Base-by-base conservation (phyloP, 208 protist genomes). In the Wallacemonas collosoma region DNA sequence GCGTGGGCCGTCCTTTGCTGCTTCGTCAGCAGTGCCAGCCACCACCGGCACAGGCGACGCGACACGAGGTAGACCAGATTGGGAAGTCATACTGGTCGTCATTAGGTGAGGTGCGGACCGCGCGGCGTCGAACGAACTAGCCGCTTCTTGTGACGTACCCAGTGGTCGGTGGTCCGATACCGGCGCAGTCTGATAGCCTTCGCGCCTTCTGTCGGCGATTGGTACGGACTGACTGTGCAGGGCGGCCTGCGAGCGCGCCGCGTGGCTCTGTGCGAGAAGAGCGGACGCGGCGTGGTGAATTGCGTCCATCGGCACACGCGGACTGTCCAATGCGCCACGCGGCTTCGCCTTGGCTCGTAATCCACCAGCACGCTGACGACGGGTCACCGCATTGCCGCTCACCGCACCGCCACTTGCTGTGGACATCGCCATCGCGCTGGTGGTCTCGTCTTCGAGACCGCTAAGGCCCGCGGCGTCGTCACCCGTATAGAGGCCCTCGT, bases 321-420 rank as follows among this genome's bases (percentile, higher is more conserved):
- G 60, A 9, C 68, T 77, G 0, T 83, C 81, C 1, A 81, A 26
- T 0, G 86, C 83, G 38, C 75, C 88, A 54, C 83, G 82, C 9
- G 92, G 92, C 73, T 96, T 96, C 17, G 89, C 86, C 77, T 96
- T 96, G 36, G 88, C 83, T 8, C 75, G 81, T 26, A 93, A 76
- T 8, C 81, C 74, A 1, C 84, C 43, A 3, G 60, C 40, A n/a
- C 60, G 60, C 43, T 65, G 74, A 41, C 77, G 71, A 2, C 72
- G 72, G 2, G 53, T 15, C 15, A 72, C 40, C 2, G 62, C 69
- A 12, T 70, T 71, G 41, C 77, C 57, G 14, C 73, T 77, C 43
- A 12, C 8, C 4, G 54, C n/a, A 7, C 47, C 40, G 36, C 26
- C 26, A 26, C 40, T 51, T 1, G 41, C 50, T 9, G n/a, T 26